Conservation (phyloP, 345 rosid species). For the Salix udensis region DNA sequence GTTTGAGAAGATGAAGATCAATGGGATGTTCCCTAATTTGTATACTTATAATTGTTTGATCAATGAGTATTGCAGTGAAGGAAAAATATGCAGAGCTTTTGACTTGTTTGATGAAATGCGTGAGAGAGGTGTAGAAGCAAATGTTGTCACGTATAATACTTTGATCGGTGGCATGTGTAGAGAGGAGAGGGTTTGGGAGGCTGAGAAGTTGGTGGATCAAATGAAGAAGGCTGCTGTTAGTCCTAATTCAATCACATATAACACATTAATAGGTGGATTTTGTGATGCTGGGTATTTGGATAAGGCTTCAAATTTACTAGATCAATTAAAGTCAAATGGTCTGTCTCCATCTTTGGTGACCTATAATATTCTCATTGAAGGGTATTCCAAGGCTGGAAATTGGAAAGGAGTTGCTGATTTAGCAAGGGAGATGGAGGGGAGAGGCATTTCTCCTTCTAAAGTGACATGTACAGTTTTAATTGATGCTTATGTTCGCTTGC, state of each 20-base stretch:
- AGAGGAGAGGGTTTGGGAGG: slow-evolving; percentile 45
- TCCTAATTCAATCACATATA: slow-evolving; percentile 59
- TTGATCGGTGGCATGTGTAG: slow-evolving; percentile 53
- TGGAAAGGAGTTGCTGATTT: slow-evolving; percentile 37
- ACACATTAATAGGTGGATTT: slow-evolving; percentile 60
- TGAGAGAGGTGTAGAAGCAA: slow-evolving; percentile 48
- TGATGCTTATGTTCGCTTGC: slow-evolving; percentile 41
- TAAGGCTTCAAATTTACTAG: slow-evolving; percentile 47
- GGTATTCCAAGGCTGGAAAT: slow-evolving; percentile 50
- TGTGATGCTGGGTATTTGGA: slow-evolving; percentile 40
- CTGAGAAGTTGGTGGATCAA: slow-evolving; percentile 39
- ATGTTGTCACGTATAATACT: slow-evolving; percentile 60
- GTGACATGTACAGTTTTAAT: slow-evolving; percentile 67
- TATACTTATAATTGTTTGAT: slow-evolving; percentile 65
- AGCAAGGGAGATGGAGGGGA: slow-evolving; percentile 74
- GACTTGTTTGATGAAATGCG: slow-evolving; percentile 78
- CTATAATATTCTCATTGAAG: slow-evolving; percentile 50
- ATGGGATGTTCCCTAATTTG: slow-evolving; percentile 52
- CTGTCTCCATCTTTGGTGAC: slow-evolving; percentile 56
- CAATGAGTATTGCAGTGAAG: slow-evolving; percentile 44
- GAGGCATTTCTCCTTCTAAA: slow-evolving; percentile 61
- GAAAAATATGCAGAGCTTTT: slow-evolving; percentile 39
- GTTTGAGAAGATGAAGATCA: slow-evolving; percentile 54
- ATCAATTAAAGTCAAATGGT: slow-evolving; percentile 53
- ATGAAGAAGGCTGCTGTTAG: slow-evolving; percentile 48